Percentiles rank a stretch among this genome's conserved stretches.
These are phyloP conservation scores for Pulveroboletus sp. DNA, from an alignment of 768 basidiomycete species.

Conservation along the genomic window DNA sequence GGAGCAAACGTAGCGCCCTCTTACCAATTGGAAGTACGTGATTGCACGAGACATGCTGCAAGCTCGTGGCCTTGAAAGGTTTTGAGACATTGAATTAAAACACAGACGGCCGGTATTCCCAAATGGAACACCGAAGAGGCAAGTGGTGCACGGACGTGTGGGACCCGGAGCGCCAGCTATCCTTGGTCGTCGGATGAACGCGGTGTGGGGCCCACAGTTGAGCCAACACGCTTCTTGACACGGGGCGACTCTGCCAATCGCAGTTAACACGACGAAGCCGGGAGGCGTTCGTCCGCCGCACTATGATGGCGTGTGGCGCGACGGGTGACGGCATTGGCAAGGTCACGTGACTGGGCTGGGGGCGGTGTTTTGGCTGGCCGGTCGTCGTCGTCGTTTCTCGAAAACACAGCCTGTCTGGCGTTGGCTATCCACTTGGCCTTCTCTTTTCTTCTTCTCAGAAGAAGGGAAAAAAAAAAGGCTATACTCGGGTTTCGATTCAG, in stretches of 20 bases:
- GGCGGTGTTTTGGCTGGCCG: conserved; percentile 11
- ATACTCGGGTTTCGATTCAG: conserved; percentile 9
- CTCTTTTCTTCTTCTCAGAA: neutral
- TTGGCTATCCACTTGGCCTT: conserved; percentile 2
- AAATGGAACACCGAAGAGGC: neutral
- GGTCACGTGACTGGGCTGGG: conserved; percentile 10
- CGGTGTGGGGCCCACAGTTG: conserved; percentile 4
- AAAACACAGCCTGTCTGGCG: conserved; percentile 16
- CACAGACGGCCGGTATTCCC: neutral
- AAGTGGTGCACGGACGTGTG: neutral
- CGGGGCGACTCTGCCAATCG: conserved; percentile 2
- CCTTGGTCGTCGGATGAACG: conserved; percentile 18
- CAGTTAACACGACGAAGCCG: neutral
- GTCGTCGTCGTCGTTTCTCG: conserved; percentile 8
- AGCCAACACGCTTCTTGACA: neutral
- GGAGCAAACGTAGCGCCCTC: conserved; percentile 2
- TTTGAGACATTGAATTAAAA: neutral
- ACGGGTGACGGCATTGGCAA: neutral
- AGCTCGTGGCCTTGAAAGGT: conserved; percentile 3
- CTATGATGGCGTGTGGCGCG: neutral
- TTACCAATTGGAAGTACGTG: conserved; percentile 13
- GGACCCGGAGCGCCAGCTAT: conserved; percentile 14
- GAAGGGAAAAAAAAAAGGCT: conserved; percentile 2
- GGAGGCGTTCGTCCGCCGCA: neutral
- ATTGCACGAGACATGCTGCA: conserved; percentile 20